Base-by-base conservation (phyloP, 441 rosid species). In the Gossypium schwendimanii region DNA sequence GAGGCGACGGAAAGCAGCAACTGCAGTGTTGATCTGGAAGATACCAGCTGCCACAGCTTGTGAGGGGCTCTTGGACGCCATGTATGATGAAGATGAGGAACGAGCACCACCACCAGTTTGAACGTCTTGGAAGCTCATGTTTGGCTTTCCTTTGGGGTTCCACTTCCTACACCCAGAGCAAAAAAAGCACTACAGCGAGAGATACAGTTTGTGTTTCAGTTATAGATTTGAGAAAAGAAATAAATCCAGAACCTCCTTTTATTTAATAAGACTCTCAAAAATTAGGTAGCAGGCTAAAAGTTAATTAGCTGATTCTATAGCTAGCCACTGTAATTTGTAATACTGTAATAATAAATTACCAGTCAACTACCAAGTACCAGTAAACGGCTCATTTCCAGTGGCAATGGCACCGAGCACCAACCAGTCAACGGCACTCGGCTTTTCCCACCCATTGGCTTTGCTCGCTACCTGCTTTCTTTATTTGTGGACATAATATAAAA, bases 11-110 rank as follows among this genome's bases (percentile, higher is more conserved):
- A 89, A 85, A 58, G 85, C 85, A 45, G 90, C 79, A 54, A 89
- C 90, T 68, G 85, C 87, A 5, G 92, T 86, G 81, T 86, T 86
- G 84, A 87, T 87, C 81, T 87, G 92, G 84, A 89, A 89, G 74
- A 89, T 89, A 9, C 86, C 87, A 17, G 90, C 86, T 24, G 92
- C 88, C 26, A 89, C 87, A 2, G 83, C 82, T 71, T 89, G 94
- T 6, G 91, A 84, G 12, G 90, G 87, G 79, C 70, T 82, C 78
- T 79, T 82, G 15, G 84, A 69, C 58, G 65, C 45, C 24, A 81
- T 36, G 2, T 78, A 71, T 4, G 81, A 24, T 3, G 85, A 77
- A 10, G 87, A 69, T 0, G 86, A 63, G 17, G 83, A 63, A 41
- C 78, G 71, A 18, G 50, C 80, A 9, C 78, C 87, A 18, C 59